A percentile compares a stretch with the other conserved stretches of the same genome.
phyloP scores from a whole-genome alignment of 2,329 filamentous ascomycete species.

The Dactylella cylindrospora region DNA sequence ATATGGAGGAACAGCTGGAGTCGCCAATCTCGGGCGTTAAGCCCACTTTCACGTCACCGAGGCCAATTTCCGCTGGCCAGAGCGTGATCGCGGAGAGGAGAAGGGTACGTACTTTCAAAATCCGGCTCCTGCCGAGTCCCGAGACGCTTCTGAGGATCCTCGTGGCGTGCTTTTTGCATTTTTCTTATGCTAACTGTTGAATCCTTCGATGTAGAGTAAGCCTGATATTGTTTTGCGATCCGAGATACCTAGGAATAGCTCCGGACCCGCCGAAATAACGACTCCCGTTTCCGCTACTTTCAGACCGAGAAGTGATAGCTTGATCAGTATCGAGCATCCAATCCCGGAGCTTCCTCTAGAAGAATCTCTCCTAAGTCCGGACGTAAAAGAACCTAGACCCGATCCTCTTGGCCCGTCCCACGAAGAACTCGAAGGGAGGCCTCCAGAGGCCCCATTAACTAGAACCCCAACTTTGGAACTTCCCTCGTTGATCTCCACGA shows the following conservation, averaged over 20 bases:
- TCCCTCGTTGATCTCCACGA: conserved; percentile 38
- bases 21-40: conserved; percentile 41
- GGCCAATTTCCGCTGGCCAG: conserved; percentile 21
- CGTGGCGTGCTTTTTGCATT: no score
- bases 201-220: conserved; percentile 34
- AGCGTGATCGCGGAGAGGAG: conserved; percentile 39
- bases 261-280: conserved; percentile 38
- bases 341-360: conserved; percentile 36
- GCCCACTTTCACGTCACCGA: conserved; percentile 22
- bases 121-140: neutral
- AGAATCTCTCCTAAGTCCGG: conserved; percentile 29
- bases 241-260: conserved; percentile 33
- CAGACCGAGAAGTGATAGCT: conserved; percentile 27
- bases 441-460: conserved; percentile 33
- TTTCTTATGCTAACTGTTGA: no score
- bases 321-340: conserved; percentile 38
- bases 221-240: conserved; percentile 41
- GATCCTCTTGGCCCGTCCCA: conserved; percentile 30
- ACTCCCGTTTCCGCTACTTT: conserved; percentile 42
- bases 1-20: conserved; percentile 37
- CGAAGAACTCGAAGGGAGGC: conserved; percentile 22
- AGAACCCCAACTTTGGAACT: conserved; percentile 37
- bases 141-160: no score
- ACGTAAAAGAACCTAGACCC: conserved; percentile 21
- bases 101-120: conserved; percentile 8